Conservation (phyloP, 805 yeast species). For the Spathaspora sp. region DNA sequence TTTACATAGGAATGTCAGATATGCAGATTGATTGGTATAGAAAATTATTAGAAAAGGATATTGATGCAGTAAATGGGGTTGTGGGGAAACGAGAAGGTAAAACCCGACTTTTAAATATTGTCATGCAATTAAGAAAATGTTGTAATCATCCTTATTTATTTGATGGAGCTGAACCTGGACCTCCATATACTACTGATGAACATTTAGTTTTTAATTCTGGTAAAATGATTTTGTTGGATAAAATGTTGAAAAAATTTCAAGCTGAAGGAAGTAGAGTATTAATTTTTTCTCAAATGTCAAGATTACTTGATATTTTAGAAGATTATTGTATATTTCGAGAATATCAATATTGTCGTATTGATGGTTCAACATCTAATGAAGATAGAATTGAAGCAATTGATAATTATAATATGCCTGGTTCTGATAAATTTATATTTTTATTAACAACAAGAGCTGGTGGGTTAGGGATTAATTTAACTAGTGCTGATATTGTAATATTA, state of each 20-base stretch:
- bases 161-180: slow-evolving; percentile 99
- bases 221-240: slow-evolving; percentile 85
- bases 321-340: slow-evolving; percentile 87
- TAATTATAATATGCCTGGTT: slow-evolving; percentile 79
- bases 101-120: slow-evolving; percentile 85
- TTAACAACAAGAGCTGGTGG: slow-evolving; percentile 97
- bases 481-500: slow-evolving; percentile 85
- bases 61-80: slow-evolving; percentile 94
- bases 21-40: slow-evolving; percentile 95
- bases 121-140: slow-evolving; percentile 94
- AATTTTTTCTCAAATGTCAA: slow-evolving; percentile 91
- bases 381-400: slow-evolving; percentile 92
- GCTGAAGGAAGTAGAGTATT: slow-evolving; percentile 83
- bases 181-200: slow-evolving; percentile 94
- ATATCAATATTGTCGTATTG: slow-evolving; percentile 85
- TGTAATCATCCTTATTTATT: slow-evolving; percentile 96
- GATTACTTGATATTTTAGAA: slow-evolving; percentile 84
- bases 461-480: slow-evolving; percentile 85
- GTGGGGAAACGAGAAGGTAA: slow-evolving; percentile 93
- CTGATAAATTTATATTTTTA: slow-evolving; percentile 78
- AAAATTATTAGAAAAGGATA: slow-evolving; percentile 82
- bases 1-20: slow-evolving; percentile 91
- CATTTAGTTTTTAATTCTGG: slow-evolving; percentile 89
- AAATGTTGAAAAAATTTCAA: slow-evolving; percentile 67
- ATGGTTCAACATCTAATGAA: slow-evolving; percentile 90